Evolutionary conservation across 2,329 filamentous ascomycete species (phyloP), one percentile per base, ranked within the genome.

Genomic region (Stylonectria norvegica): DNA sequence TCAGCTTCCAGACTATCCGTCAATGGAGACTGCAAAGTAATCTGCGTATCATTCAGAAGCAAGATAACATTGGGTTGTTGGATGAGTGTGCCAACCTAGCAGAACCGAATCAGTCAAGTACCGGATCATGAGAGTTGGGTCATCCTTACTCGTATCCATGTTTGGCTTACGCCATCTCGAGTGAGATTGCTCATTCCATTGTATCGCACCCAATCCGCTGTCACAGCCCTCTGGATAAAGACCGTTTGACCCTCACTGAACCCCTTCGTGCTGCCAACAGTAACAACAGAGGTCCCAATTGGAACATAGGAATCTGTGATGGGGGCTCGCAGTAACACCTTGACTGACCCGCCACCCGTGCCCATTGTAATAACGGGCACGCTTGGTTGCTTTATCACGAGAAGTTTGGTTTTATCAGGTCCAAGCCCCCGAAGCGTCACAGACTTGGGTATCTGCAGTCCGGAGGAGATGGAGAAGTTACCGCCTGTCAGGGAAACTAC

Each of bases 221-320:
- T 52, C 3, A 37, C 44, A 1, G 20, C 30, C 5, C 50, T 41
- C 2, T 40, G 18, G 12, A 56, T 23, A 22, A 44, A 55, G 0
- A 55, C 48, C 0, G 46, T 16, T 8, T 55, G 53, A 1, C 45
- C 30, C 2, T 16, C 29, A 0, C 18, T n/a, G 10, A 55, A 47
- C 0, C 40, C 39, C 2, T 16, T 22, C 4, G 40, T 19, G 5
- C 35, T 11, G 0, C 5, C 1, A 5, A 56, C 35, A 0, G 41
- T 41, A 0, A 56, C 16, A 0, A 29, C 20, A 1, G 40, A 43
- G 0, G 50, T 38, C 0, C 53, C 50, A 1, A 55, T 45, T 2
- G 48, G 41, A 3, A 50, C 42, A 9, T 54, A 54, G 0, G 19
- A 4, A 16, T 56, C 50, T 2, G 38, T 56, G 3, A 56, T 55